Evolutionary conservation across 2,329 filamentous ascomycete species (phyloP), one percentile per base, ranked within the genome.

Genomic region (Fusarium annulatum): DNA sequence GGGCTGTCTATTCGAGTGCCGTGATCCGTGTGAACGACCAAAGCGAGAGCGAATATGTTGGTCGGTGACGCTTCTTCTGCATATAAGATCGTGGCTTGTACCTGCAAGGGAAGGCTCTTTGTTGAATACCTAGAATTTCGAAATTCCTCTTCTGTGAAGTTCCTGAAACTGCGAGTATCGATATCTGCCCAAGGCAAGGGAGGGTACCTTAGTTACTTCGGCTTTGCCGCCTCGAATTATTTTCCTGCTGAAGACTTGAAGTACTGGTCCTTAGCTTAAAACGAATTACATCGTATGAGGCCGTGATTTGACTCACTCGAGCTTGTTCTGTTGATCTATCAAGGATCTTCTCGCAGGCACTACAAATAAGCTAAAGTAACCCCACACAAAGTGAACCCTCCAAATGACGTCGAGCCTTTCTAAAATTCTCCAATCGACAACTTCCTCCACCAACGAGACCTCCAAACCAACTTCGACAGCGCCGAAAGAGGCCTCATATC

Each of bases 1-100:
- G 71, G 71, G 71, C 71, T 73, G 67, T 56, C 53, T 18, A 63
- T 62, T 59, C 53, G 55, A 63, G 49, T 71, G 67, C 68, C 67
- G 51, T 41, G 33, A 55, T 67, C 58, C 68, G 57, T 41, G 33
- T 64, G 19, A 46, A 64, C 41, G 43, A 28, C n/a, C 14, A 46
- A 38, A 67, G 19, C 45, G 46, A 67, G 34, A 36, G 41, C 64
- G 63, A 53, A 51, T 36, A 51, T 51, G 42, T 19, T 18, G 19
- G 21, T 19, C 26, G 28, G 33, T 46, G 41, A 46, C 41, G 26
- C 26, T 39, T 53, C 21, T 5, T 16, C 48, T 64, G 51, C 59
- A 69, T n/a, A n/a, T 63, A 16, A 46, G 39, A 63, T 21, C n/a
- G 23, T 53, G 48, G 58, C 33, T 53, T 34, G 33, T 46, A 19